Base-by-base conservation (phyloP, 2,329 filamentous ascomycete species). In the Arthrobotrys megalospora region DNA sequence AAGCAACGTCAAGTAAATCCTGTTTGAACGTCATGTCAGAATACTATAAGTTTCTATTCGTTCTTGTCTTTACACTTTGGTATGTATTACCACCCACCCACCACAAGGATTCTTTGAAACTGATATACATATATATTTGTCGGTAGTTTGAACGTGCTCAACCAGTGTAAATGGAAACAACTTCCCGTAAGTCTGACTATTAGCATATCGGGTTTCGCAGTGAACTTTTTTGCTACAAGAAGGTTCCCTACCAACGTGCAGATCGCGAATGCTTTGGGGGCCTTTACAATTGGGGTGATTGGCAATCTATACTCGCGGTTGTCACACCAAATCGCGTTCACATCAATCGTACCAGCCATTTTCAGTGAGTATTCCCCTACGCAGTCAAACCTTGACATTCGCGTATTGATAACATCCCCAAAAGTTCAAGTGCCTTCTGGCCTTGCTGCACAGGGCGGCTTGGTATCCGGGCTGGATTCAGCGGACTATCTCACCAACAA, bases 271-370 rank as follows among this genome's bases (percentile, higher is more conserved):
- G 93, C 92, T 48, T 87, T 96, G 1, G 92, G 92, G 36, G 92
- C 93, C 0, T 87, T 96, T 63, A 88, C 89, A 0, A 90, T 96
- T 12, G 93, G 93, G 10, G 88, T 94, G 38, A 85, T 93, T 62
- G 93, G 92, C 2, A 96, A 96, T 80, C 83, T 93, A 1, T 95
- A 96, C 85, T 91, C 91, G 12, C 88, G 93, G 1, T 85, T 90
- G 5, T 90, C 91, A 11, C 93, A 94, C 83, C 92, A 92, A 0
- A 88, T 97, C 1, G 94, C 94, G 0, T 93, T 93, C 0, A 93
- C 93, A 0, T 91, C 92, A 0, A 93, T 97, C 87, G 85, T 97
- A 8, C 94, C 94, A 0, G 94, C 92, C 4, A 96, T 97, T 80
- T 96, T 96, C 80, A 72, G 75, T 72, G 24, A 55, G 75, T 72